A percentile compares a stretch with the other conserved stretches of the same genome.
These are phyloP conservation scores for Cystobasidium tubakii DNA, from an alignment of 768 basidiomycete species.

Conservation along the genomic window DNA sequence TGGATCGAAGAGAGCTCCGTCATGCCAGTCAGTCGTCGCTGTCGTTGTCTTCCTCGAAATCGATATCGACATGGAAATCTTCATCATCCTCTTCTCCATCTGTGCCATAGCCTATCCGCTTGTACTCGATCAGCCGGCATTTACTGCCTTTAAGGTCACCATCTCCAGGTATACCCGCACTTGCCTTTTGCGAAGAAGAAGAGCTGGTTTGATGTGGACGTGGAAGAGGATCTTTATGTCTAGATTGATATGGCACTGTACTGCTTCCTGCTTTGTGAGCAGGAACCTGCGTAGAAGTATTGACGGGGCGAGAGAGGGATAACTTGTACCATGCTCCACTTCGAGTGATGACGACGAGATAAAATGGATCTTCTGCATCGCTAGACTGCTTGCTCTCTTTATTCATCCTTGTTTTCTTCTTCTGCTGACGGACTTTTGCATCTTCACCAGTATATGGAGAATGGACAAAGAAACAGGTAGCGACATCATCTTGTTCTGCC, in stretches of 20 bases:
- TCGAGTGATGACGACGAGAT: slow-evolving; percentile 78
- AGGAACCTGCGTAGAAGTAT: background rate
- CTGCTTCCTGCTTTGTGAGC: background rate
- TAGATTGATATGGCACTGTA: too few species aligned
- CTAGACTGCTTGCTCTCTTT: background rate
- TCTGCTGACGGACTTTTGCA: background rate
- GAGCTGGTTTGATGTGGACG: background rate
- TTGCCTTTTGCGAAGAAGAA: background rate
- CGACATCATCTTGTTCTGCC: slow-evolving; percentile 28
- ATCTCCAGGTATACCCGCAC: background rate
- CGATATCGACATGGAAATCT: background rate
- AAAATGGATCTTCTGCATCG: slow-evolving; percentile 55
- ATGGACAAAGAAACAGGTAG: background rate
- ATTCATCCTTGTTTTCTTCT: background rate
- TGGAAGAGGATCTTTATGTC: background rate
- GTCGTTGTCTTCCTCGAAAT: too few species aligned
- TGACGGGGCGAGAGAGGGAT: background rate
- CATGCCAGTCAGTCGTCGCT: too few species aligned
- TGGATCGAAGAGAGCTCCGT: too few species aligned
- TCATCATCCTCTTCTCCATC: slow-evolving; percentile 22
- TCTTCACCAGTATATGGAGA: background rate
- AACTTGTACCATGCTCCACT: slow-evolving; percentile 78
- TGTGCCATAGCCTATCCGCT: background rate
- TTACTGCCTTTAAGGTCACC: background rate
- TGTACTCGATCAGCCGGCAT: background rate